Percentiles rank a stretch among this genome's conserved stretches.
phyloP scores from a whole-genome alignment of 208 protist genomes.

The Acanthamoeba castellanii region DNA sequence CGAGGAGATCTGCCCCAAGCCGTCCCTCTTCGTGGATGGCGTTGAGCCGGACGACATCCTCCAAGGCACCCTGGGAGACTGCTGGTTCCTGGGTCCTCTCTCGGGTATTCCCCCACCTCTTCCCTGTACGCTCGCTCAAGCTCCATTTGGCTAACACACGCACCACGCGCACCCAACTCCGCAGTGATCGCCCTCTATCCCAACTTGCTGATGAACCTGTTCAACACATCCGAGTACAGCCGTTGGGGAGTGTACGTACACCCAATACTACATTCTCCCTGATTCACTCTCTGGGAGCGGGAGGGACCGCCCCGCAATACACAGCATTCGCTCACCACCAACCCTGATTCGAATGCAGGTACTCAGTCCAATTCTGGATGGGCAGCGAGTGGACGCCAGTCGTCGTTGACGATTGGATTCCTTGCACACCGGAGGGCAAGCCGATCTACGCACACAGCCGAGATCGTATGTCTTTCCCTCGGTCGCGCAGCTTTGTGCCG shows the following conservation, averaged over 20 bases:
- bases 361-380: constrained; percentile 69
- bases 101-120: not conserved
- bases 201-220: constrained; percentile 71
- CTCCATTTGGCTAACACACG: not conserved
- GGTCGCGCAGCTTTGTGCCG: not conserved
- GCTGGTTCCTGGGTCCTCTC: constrained; percentile 74
- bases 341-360: not conserved
- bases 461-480: constrained; percentile 12
- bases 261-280: not conserved
- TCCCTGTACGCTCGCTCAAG: not conserved
- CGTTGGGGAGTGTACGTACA: constrained; percentile 57
- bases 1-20: constrained; percentile 56
- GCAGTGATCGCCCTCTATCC: constrained; percentile 68
- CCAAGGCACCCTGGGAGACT: constrained; percentile 76
- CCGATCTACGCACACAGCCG: constrained; percentile 73
- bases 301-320: not conserved
- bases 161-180: not conserved
- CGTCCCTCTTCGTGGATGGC: constrained; percentile 75
- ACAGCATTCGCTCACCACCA: not conserved
- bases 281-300: too few species aligned
- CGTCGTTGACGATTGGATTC: constrained; percentile 71
- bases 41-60: constrained; percentile 79
- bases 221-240: constrained; percentile 72
- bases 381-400: constrained; percentile 50
- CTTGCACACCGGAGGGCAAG: constrained; percentile 12